Base-by-base conservation (phyloP, 2,329 filamentous ascomycete species). In the Coccinonectria pachysandricola region DNA sequence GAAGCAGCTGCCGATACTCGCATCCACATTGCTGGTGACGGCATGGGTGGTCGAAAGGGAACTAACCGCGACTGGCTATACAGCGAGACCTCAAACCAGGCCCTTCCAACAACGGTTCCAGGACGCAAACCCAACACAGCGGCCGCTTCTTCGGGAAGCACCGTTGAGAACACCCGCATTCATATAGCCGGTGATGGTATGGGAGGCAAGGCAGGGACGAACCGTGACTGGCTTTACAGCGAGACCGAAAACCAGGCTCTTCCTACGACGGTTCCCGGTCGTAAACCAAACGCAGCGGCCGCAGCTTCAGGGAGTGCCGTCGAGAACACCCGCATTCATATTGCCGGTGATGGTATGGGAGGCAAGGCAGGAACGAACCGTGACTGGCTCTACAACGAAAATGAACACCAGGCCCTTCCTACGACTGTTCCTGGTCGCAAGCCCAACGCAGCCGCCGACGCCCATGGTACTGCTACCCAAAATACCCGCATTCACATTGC, bases 31-130 rank as follows among this genome's bases (percentile, higher is more conserved):
- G 53, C 67, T 26, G 66, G 73, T 28, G 71, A 75, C 36, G 72
- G 71, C 38, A 65, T 71, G 52, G 83, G 84, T 57, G 76, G 68
- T 3, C 70, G 82, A 27, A 76, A 80, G 55, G 78, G 73, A 64
- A 79, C 85, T 74, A 71, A 80, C 43, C 60, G 76, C 23, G 72
- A 65, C 50, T 76, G 72, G 73, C 56, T 59, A 2, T 39, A 59
- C 8, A 66, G 71, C 35, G 71, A 75, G 30, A 48, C 64, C 41
- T 75, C 71, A 2, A n/a, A n/a, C n/a, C n/a, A n/a, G n/a, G n/a
- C n/a, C n/a, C n/a, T n/a, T n/a, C n/a, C n/a, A n/a, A 68, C 70
- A 6, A 52, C 22, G n/a, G 32, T 46, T n/a, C 62, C 65, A 28
- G 71, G 70, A 43, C 65, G 71, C 46, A 71, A 71, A 46, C 35